Conservation (phyloP, 768 basidiomycete species). For the Lactifluus pinguis region DNA sequence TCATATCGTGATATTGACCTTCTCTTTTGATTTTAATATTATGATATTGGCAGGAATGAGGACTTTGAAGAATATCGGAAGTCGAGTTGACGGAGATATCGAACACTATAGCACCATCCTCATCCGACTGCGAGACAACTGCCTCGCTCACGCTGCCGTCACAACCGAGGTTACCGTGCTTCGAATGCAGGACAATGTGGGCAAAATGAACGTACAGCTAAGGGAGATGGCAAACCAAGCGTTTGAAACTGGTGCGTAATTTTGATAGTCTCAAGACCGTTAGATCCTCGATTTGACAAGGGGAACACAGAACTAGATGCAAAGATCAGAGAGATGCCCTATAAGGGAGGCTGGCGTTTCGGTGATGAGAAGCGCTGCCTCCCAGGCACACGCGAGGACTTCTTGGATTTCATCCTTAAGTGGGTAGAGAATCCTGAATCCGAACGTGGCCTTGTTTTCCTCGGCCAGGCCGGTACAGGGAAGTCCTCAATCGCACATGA, state of each 20-base stretch:
- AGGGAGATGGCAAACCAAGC: not conserved
- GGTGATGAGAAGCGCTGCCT: too few species aligned
- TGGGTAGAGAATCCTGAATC: too few species aligned
- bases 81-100: not conserved
- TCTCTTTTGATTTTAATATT: not conserved
- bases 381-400: not conserved
- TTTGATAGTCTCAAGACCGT: not conserved
- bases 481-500: too few species aligned
- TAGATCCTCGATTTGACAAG: not conserved
- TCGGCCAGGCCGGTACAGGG: too few species aligned
- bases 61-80: not conserved
- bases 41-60: not conserved
- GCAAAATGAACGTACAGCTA: not conserved
- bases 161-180: not conserved
- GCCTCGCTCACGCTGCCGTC: too few species aligned
- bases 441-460: too few species aligned
- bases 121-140: too few species aligned
- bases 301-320: too few species aligned
- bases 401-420: not conserved
- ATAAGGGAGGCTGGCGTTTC: too few species aligned
- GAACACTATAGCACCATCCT: too few species aligned
- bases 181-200: not conserved
- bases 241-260: not conserved
- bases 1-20: not conserved
- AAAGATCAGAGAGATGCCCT: too few species aligned